phyloP scores from a whole-genome alignment of 139 green algal species.

The Chlorella ohadii region DNA sequence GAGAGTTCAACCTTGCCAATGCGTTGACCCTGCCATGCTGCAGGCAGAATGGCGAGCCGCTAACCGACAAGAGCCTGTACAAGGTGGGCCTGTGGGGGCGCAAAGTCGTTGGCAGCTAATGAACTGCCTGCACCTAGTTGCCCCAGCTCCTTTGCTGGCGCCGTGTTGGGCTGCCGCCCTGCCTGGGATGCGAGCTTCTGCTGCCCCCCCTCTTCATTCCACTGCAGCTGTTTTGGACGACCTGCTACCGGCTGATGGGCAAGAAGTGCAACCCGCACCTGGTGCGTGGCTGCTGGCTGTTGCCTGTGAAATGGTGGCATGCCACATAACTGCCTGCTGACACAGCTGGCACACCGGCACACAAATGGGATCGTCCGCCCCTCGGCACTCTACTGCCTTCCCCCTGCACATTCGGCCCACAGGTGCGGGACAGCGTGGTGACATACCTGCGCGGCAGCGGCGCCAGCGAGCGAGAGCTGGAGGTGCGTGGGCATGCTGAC shows the following conservation, averaged over 20 bases:
- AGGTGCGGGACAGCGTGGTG: slow-evolving; percentile 67
- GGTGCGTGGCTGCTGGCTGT: slow-evolving; percentile 24
- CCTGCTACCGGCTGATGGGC: slow-evolving; percentile 48
- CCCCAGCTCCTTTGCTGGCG: no score
- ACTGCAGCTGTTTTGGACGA: slow-evolving; percentile 45
- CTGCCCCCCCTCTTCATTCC: neutral
- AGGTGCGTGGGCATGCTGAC: slow-evolving; percentile 30
- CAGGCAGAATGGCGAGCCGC: slow-evolving; percentile 46
- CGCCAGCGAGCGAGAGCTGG: slow-evolving; percentile 68
- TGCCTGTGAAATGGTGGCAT: no score
- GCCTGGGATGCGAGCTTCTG: neutral
- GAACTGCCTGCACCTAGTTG: no score
- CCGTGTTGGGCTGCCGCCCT: no score
- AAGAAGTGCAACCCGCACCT: slow-evolving; percentile 74
- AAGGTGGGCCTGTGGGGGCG: neutral
- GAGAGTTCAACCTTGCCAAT: no score
- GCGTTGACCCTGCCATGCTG: neutral
- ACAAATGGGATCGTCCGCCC: no score
- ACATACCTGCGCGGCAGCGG: slow-evolving; percentile 53
- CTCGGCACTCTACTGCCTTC: no score
- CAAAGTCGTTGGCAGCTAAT: no score
- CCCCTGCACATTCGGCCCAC: neutral
- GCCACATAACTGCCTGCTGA: no score
- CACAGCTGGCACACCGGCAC: no score
- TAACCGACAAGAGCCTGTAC: slow-evolving; percentile 55